Evolutionary conservation across 2,329 filamentous ascomycete genomes (phyloP), one percentile per base, ranked within the genome.

Genomic region (Cladophialophora exuberans): DNA sequence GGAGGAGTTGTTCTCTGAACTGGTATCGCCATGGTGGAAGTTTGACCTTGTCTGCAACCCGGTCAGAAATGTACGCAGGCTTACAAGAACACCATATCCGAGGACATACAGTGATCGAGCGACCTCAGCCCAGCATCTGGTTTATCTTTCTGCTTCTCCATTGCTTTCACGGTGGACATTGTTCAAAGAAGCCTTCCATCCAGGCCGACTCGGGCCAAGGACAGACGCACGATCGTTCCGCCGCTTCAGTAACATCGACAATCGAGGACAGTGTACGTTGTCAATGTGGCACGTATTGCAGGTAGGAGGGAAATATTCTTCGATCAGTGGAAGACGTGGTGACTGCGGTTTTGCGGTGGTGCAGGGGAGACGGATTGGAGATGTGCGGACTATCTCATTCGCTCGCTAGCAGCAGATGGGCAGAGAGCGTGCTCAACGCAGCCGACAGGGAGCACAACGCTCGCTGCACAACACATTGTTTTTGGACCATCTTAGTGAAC

Each of bases 1-100:
- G 93, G 56, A 99, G 85, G 55, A 93, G 79, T 65, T 78, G 79
- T 71, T 96, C 87, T 70, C 94, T 90, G 64, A 96, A 75, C 59
- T 79, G 77, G 76, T 97, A 96, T 66, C 94, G 87, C 94, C 94
- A 97, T 81, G 73, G 73, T 51, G 94, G 92, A 55, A 99, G 84
- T 63, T 85, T 85, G 70, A 85, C 83, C 68, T 88, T 90, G 74
- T 96, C 91, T 96, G 67, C 54, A 28, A 10, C 23, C 11, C 20
- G 6, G 53, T 63, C 52, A 60, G 60, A 25, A 33, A 5, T 4
- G 4, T 15, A 22, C 7, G 28, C 28, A 31, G 13, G 11, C n/a
- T 26, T 9, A 10, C 25, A 20, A 7, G 25, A 30, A n/a, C 17
- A 25, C 39, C 11, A 15, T 3, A 26, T 28, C 22, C 13, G 22